Evolutionary conservation across 1,139 yeast genomes (phyloP).

Genomic region (Suzukiozyma palmioleophila): DNA sequence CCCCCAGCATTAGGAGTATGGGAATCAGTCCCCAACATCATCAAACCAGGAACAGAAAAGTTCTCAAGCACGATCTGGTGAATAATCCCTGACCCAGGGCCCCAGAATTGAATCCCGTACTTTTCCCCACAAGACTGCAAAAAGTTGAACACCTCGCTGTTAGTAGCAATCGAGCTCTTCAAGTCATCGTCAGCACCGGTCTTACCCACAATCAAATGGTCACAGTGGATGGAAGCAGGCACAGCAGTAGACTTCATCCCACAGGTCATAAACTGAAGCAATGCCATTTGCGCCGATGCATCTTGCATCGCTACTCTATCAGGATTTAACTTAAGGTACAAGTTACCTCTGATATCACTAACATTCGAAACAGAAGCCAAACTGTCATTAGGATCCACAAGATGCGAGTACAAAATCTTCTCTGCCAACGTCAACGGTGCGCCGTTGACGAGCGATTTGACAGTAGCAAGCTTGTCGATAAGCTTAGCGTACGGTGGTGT

Average conservation of each 20-base stretch:
- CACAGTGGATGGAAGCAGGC: slow-evolving; percentile 96
- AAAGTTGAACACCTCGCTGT: slow-evolving; percentile 92
- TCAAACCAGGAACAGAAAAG: slow-evolving; percentile 88
- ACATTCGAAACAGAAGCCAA: slow-evolving; percentile 44
- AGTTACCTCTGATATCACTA: slow-evolving; percentile 68
- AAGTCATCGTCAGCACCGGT: slow-evolving; percentile 84
- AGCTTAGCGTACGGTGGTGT: slow-evolving; percentile 87
- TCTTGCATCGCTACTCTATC: slow-evolving; percentile 99
- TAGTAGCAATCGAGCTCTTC: slow-evolving; percentile 68
- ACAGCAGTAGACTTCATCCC: slow-evolving; percentile 83
- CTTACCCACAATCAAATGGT: slow-evolving; percentile 93
- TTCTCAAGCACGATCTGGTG: slow-evolving; percentile 96
- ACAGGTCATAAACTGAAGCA: slow-evolving; percentile 94
- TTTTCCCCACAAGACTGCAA: slow-evolving; percentile 84
- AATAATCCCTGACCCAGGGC: slow-evolving; percentile 97
- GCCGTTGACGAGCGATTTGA: slow-evolving; percentile 58
- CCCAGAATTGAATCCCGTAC: slow-evolving; percentile 97
- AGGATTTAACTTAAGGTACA: slow-evolving; percentile 88
- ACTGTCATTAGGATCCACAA: slow-evolving; percentile 80
- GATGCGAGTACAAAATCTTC: slow-evolving; percentile 87
- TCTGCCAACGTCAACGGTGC: slow-evolving; percentile 89
- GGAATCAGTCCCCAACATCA: slow-evolving; percentile 97
- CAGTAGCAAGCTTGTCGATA: slow-evolving; percentile 55
- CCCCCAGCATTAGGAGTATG: slow-evolving; percentile 99
- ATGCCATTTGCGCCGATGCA: slow-evolving; percentile 98